Evolutionary conservation across 805 yeast genomes (phyloP).

Genomic region (Pichia manshurica): DNA sequence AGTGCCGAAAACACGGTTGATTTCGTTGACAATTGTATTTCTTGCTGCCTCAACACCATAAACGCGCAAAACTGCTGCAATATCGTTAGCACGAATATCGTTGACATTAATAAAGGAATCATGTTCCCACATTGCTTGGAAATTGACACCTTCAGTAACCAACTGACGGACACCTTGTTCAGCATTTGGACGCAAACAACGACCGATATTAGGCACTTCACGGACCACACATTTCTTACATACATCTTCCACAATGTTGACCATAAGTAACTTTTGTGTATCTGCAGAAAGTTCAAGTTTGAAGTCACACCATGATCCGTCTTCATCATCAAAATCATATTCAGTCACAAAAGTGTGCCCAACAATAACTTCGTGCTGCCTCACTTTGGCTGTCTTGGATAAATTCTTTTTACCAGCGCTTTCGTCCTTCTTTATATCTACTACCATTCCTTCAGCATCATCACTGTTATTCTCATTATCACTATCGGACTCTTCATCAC

Average conservation of each 20-base stretch:
- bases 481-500: constrained; percentile 37
- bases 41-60: constrained; percentile 99
- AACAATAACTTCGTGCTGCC: constrained; percentile 77
- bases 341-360: constrained; percentile 67
- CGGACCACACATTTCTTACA: constrained; percentile 89
- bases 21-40: constrained; percentile 93
- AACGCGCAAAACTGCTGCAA: constrained; percentile 79
- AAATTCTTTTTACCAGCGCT: constrained; percentile 29
- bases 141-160: constrained; percentile 97
- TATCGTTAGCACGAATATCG: constrained; percentile 86
- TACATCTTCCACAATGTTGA: constrained; percentile 87
- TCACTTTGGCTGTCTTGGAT: constrained; percentile 65
- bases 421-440: constrained; percentile 11
- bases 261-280: constrained; percentile 92
- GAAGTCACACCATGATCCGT: constrained; percentile 92
- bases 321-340: constrained; percentile 83
- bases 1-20: constrained; percentile 90
- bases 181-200: constrained; percentile 80
- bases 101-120: constrained; percentile 88
- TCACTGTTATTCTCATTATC: constrained; percentile 31
- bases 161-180: constrained; percentile 68
- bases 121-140: constrained; percentile 97
- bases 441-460: constrained; percentile 27
- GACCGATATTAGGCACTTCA: constrained; percentile 84
- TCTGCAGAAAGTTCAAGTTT: constrained; percentile 76